Percentiles rank a stretch among this genome's conserved stretches.
These are phyloP conservation scores for Stenocarpella maydis DNA, from an alignment of 2,329 filamentous ascomycete species.

Conservation along the genomic window DNA sequence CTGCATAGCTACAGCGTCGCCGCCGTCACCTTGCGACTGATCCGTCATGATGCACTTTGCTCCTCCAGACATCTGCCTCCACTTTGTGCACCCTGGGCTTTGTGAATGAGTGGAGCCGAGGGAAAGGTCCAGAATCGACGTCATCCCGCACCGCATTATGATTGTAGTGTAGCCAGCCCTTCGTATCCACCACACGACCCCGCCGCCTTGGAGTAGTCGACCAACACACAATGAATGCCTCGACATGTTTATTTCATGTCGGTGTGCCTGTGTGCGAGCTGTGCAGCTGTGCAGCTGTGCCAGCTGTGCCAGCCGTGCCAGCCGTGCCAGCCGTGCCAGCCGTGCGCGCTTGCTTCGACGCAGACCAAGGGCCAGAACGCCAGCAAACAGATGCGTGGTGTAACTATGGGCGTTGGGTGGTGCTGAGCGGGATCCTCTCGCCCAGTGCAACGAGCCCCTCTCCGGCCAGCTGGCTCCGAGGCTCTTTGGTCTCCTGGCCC, in stretches of 20 bases:
- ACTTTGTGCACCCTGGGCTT: background rate
- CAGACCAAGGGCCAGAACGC: background rate
- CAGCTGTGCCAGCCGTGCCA: background rate
- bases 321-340: no score
- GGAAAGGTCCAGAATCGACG: conserved; percentile 1
- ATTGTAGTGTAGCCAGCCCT: background rate
- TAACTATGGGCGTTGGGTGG: background rate
- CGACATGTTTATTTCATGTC: background rate
- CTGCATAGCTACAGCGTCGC: background rate
- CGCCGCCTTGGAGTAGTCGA: background rate
- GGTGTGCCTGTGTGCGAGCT: conserved; percentile 13
- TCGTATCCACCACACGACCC: background rate
- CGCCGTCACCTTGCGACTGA: background rate
- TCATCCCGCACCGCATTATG: conserved; percentile 12
- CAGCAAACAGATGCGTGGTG: background rate
- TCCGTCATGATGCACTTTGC: background rate
- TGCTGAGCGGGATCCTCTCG: background rate
- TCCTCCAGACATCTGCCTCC: background rate
- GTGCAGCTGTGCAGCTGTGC: background rate
- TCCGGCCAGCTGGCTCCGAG: background rate
- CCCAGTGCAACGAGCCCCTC: background rate
- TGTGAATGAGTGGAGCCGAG: conserved; percentile 16
- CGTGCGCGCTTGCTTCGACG: background rate
- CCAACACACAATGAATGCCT: background rate
- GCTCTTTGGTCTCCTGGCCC: background rate